Evolutionary conservation across 441 rosid species (phyloP), one percentile per base, ranked within the genome.

Genomic region (California macrophylla): DNA sequence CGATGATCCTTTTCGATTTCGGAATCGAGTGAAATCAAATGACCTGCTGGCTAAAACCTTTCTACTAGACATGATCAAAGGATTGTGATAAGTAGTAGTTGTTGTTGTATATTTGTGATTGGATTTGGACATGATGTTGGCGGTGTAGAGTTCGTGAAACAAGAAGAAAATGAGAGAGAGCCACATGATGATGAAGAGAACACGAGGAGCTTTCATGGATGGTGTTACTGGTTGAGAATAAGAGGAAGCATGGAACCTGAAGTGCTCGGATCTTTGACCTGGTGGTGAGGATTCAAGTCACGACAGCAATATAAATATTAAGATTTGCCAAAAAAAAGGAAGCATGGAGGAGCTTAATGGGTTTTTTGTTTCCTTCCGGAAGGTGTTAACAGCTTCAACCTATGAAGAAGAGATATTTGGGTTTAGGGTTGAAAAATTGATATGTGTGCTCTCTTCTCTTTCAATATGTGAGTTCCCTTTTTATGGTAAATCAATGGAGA

Each of bases 1-100:
- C 56, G 73, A 23, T 66, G 75, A 30, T 64, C 62, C 1, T 29
- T 71, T 68, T 0, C 63, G 78, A 3, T 64, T 79, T 66, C 69
- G 86, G 68, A 88, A 90, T 6, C 89, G 85, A 10, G 84, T 63
- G 86, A 87, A 84, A 82, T 90, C 87, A 56, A 86, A 83, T 71
- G 50, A 42, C 7, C 70, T 78, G 56, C 80, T 77, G 6, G 84
- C 79, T 45, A 81, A 80, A 70, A 82, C 80, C 84, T 87, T 86
- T 67, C 91, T 80, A 54, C 64, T 75, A 42, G 50, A 42, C 16
- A 1, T 4, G 50, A 69, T 76, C 40, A 77, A 69, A 71, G 70
- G 26, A 63, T 15, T 36, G 21, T 28, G 76, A 63, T 67, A n/a
- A 68, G 77, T 30, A 36, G 42, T 52, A 64, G 52, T 8, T 77